Base-by-base conservation (phyloP, 1,139 yeast species). In the Blastobotrys illinoisensis region DNA sequence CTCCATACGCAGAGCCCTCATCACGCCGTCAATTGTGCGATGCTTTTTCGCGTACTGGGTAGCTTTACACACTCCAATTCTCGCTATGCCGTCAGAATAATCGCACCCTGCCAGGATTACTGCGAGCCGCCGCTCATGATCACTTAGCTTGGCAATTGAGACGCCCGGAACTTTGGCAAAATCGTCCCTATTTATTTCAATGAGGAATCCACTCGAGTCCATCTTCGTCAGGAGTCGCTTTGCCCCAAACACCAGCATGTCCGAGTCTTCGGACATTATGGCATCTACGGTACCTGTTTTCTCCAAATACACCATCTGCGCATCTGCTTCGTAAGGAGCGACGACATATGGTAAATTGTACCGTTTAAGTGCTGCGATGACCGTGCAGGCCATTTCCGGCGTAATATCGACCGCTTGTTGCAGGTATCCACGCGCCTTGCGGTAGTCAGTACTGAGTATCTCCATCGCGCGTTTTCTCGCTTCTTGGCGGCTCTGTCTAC, bases 311-410 rank as follows among this genome's bases (percentile, higher is more conserved):
- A 93, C 98, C 86, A 95, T 81, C 68, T 95, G 99, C 0, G 99
- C 88, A 68, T 95, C 99, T 0, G 99, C 99, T 71, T 95, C 99
- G 67, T 90, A 95, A 0, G 99, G 99, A 0, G 99, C 99, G 9
- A 95, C 99, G 16, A 93, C 81, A 64, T 82, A 93, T 59, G 78
- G 78, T 49, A 95, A 82, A 1, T 73, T 71, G 50, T 78, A 74
- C n/a, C 68, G 64, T 62, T 83, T 84, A 58, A 95, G 76, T 48
- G 61, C 85, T 36, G 85, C 85, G 70, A 91, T 89, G 16, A 93
- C 77, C 21, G 89, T 80, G 63, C 88, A 87, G 3, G 97, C 97
- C 95, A 95, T 90, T 60, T 82, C 83, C 0, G 96, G 91, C 1
- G 97, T 87, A 13, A 95, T 88, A 62, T 87, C 91, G 5, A 96